These are phyloP conservation scores for Fusarium euwallaceae DNA, from an alignment of 2,329 filamentous ascomycete genomes.

Conservation along the genomic window DNA sequence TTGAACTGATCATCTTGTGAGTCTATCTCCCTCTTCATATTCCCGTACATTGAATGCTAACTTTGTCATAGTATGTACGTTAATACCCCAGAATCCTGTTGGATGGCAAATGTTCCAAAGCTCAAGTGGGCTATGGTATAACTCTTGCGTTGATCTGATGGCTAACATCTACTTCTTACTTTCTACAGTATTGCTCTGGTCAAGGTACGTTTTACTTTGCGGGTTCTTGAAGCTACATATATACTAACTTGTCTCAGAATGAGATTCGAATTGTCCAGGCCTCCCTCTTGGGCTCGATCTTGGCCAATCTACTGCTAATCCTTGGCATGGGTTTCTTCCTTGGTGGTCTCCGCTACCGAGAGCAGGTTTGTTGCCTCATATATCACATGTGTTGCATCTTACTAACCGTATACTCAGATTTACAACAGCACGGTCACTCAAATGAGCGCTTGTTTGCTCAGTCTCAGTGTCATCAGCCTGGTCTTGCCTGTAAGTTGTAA, in stretches of 20 bases:
- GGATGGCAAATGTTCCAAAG: not conserved
- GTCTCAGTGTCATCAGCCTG: constrained; percentile 89
- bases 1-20: constrained; percentile 83
- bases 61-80: constrained; percentile 66
- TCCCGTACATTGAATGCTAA: constrained; percentile 19
- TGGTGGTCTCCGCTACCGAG: constrained; percentile 86
- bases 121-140: not conserved
- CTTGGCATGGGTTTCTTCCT: constrained; percentile 92
- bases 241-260: constrained; percentile 58
- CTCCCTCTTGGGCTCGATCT: constrained; percentile 88
- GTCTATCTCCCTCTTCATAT: constrained; percentile 27
- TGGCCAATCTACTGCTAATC: constrained; percentile 89
- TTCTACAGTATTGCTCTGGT: constrained; percentile 77
- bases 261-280: constrained; percentile 94
- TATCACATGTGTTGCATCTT: too few relatives aligned
- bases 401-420: constrained; percentile 63
- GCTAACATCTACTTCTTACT: constrained; percentile 32
- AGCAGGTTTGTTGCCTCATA: constrained; percentile 70
- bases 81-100: not conserved
- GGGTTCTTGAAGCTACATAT: not conserved
- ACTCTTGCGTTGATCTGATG: not conserved
- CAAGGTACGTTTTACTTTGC: constrained; percentile 60
- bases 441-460: constrained; percentile 94
- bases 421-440: constrained; percentile 97
- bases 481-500: constrained; percentile 77